A percentile compares a stretch with the other conserved stretches of the same genome.
Evolutionary conservation across 257 asterid genomes (phyloP).

Genomic region (Solanum pimpinellifolium): DNA sequence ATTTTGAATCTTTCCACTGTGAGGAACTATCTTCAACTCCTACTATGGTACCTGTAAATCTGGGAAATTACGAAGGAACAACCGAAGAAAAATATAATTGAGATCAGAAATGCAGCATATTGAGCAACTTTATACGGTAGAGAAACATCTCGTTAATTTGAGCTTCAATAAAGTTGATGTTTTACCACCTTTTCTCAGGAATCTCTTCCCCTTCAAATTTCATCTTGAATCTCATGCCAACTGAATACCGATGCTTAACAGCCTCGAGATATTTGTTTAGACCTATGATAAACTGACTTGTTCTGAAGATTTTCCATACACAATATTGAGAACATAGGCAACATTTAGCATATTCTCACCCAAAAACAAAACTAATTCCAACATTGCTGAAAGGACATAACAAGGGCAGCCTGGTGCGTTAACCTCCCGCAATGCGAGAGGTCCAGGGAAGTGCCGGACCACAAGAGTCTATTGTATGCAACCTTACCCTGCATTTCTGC

Average conservation of each 20-base stretch:
- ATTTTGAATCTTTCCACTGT: slow-evolving; percentile 53
- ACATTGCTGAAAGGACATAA: background rate
- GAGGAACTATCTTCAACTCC: slow-evolving; percentile 58
- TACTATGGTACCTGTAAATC: slow-evolving; percentile 71
- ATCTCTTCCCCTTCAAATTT: slow-evolving; percentile 75
- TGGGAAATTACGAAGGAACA: slow-evolving; percentile 7
- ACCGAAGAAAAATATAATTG: background rate
- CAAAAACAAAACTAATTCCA: background rate
- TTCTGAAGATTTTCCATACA: slow-evolving; percentile 21
- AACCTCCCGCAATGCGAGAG: background rate
- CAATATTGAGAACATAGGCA: background rate
- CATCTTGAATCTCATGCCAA: slow-evolving; percentile 79
- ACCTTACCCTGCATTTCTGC: background rate
- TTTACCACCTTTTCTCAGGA: slow-evolving; percentile 58
- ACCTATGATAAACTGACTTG: slow-evolving; percentile 74
- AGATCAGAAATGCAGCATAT: background rate
- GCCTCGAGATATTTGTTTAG: slow-evolving; percentile 67
- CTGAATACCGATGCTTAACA: slow-evolving; percentile 40
- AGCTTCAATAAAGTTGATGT: background rate
- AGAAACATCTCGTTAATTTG: background rate
- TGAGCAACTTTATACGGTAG: background rate
- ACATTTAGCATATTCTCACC: background rate
- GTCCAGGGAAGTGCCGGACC: background rate
- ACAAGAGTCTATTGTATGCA: background rate
- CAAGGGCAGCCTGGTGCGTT: background rate